These are phyloP conservation scores for Ensete glaucum DNA, from an alignment of 176 grass and related monocot species.

Conservation along the genomic window DNA sequence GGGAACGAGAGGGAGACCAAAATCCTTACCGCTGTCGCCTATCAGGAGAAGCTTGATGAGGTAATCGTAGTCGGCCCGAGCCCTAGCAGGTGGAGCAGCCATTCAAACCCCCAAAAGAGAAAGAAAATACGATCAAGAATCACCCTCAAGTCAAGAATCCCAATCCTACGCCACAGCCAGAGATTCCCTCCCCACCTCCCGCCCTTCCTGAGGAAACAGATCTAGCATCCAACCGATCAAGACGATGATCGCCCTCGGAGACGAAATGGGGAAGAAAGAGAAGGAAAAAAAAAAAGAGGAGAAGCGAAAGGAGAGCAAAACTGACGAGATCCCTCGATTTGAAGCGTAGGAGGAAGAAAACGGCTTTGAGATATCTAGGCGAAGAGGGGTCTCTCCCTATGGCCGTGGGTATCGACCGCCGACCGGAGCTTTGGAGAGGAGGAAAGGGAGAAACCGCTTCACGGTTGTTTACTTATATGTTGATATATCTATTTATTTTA, in stretches of 20 bases:
- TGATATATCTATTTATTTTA: too few species aligned
- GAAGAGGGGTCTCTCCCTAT: neutral
- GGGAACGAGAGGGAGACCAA: neutral
- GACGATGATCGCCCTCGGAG: neutral
- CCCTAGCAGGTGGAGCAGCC: slow-evolving; percentile 61
- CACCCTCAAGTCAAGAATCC: neutral
- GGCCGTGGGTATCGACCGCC: slow-evolving; percentile 3
- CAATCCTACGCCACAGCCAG: neutral
- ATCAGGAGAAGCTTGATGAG: slow-evolving; percentile 89
- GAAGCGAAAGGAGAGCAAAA: neutral
- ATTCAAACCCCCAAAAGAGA: slow-evolving; percentile 9
- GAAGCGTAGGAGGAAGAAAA: slow-evolving; percentile 17
- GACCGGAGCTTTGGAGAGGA: neutral
- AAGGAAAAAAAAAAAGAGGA: neutral
- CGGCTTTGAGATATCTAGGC: slow-evolving; percentile 21
- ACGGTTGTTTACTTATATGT: neutral
- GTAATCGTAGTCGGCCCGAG: slow-evolving; percentile 75
- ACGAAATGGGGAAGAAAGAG: neutral
- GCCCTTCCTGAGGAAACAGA: neutral
- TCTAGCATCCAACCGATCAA: neutral
- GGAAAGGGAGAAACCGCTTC: neutral
- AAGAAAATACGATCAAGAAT: neutral
- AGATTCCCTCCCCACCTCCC: neutral
- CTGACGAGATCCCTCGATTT: neutral
- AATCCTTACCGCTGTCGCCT: slow-evolving; percentile 75